A percentile compares a stretch with the other conserved stretches of the same genome.
Conservation (phyloP, 2,329 filamentous ascomycete genomes). For the Trichophyton rubrum region DNA sequence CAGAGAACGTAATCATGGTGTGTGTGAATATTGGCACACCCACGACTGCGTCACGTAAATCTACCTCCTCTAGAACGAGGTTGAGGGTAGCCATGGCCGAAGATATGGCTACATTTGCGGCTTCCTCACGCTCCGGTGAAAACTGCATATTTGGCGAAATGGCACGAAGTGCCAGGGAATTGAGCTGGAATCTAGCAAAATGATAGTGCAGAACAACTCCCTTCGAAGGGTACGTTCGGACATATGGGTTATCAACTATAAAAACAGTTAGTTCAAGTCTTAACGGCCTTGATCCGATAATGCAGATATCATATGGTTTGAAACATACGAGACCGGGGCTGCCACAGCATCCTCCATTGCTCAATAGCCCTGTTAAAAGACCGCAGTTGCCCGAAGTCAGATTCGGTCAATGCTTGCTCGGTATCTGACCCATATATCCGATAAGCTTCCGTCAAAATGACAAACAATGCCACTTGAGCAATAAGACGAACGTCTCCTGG, state of each 20-base stretch:
- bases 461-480: slow-evolving; percentile 47
- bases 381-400: slow-evolving; percentile 40
- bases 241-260: slow-evolving; percentile 32
- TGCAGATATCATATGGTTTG: neutral
- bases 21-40: slow-evolving; percentile 37
- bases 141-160: slow-evolving; percentile 33
- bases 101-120: slow-evolving; percentile 35
- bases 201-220: slow-evolving; percentile 42
- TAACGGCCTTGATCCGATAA: neutral
- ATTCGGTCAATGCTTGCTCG: slow-evolving; percentile 39
- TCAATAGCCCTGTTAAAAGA: slow-evolving; percentile 39
- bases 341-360: slow-evolving; percentile 41
- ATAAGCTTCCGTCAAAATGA: slow-evolving; percentile 45
- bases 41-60: slow-evolving; percentile 38
- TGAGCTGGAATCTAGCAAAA: slow-evolving; percentile 43
- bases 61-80: slow-evolving; percentile 36
- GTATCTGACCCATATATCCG: slow-evolving; percentile 47
- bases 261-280: neutral
- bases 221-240: slow-evolving; percentile 39
- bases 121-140: slow-evolving; percentile 34
- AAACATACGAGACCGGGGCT: slow-evolving; percentile 31
- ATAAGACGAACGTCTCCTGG: slow-evolving; percentile 45
- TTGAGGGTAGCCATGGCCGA: slow-evolving; percentile 37
- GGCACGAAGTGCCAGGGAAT: slow-evolving; percentile 31
- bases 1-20: slow-evolving; percentile 36